A percentile compares a stretch with the other conserved stretches of the same genome.
phyloP scores from a whole-genome alignment of 768 basidiomycete genomes.

The Pulveroboletus sp. region DNA sequence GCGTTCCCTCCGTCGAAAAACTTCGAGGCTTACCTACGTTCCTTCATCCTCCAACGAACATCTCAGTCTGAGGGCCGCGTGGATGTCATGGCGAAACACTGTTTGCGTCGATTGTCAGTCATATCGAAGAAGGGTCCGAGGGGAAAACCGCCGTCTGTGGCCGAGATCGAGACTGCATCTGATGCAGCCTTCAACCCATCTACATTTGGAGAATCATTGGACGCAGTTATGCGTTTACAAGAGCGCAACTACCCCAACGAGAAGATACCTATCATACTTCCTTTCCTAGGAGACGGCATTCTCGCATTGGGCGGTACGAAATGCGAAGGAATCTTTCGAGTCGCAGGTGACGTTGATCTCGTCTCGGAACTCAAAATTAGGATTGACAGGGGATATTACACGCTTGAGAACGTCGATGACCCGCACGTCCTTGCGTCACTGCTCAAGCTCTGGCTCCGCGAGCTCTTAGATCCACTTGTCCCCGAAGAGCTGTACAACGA shows the following conservation, averaged over 20 bases:
- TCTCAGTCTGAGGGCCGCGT: slow-evolving; percentile 68
- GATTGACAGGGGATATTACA: slow-evolving; percentile 89
- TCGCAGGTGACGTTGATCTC: slow-evolving; percentile 85
- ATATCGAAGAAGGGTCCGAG: slow-evolving; percentile 82
- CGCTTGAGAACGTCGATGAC: slow-evolving; percentile 83
- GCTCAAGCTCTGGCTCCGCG: slow-evolving; percentile 90
- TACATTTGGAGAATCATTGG: slow-evolving; percentile 87
- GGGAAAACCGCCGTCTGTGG: slow-evolving; percentile 73
- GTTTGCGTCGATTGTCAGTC: slow-evolving; percentile 67
- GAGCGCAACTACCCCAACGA: slow-evolving; percentile 80
- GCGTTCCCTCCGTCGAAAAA: slow-evolving; percentile 93
- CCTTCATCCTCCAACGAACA: slow-evolving; percentile 72
- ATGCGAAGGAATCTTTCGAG: slow-evolving; percentile 88
- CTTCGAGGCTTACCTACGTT: slow-evolving; percentile 77
- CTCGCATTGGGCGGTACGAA: slow-evolving; percentile 81
- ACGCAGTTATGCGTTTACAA: slow-evolving; percentile 78
- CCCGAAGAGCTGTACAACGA: slow-evolving; percentile 91
- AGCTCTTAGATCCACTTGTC: slow-evolving; percentile 87
- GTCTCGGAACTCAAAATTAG: slow-evolving; percentile 85
- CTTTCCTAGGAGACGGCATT: slow-evolving; percentile 90
- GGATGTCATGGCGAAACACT: slow-evolving; percentile 89
- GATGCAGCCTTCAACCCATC: slow-evolving; percentile 95
- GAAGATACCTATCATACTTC: slow-evolving; percentile 87
- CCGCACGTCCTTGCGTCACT: slow-evolving; percentile 86
- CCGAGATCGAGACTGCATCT: slow-evolving; percentile 92